Conservation (phyloP, 176 grass and related monocot species). For the Otatea glauca region DNA sequence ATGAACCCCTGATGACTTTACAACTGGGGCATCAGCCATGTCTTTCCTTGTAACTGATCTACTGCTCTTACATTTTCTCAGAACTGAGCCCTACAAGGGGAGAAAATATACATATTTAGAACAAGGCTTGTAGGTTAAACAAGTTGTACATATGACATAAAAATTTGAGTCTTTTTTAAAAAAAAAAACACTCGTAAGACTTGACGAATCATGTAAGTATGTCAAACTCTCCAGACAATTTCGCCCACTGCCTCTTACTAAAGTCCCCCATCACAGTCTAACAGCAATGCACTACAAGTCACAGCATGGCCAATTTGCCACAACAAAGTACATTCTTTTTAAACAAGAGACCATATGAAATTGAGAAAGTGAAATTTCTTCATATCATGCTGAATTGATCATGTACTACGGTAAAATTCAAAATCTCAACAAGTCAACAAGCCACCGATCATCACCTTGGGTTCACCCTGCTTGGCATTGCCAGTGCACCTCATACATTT, state of each 20-base stretch:
- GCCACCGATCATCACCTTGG: constrained; percentile 37
- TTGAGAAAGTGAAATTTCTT: neutral
- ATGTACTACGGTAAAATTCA: neutral
- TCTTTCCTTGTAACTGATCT: constrained; percentile 14
- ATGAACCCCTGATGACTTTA: constrained; percentile 2
- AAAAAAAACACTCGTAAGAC: neutral
- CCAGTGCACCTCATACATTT: constrained; percentile 27
- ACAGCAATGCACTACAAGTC: neutral
- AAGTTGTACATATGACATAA: neutral
- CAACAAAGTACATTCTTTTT: neutral
- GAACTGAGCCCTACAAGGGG: constrained; percentile 18
- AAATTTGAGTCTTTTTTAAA: neutral
- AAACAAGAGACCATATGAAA: constrained; percentile 23
- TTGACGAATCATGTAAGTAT: neutral
- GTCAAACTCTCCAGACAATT: neutral
- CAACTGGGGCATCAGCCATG: neutral
- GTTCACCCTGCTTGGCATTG: neutral
- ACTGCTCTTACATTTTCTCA: neutral
- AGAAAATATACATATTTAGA: constrained; percentile 3
- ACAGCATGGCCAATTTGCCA: neutral
- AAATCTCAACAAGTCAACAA: constrained; percentile 16
- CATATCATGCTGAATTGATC: constrained; percentile 2
- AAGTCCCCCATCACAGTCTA: neutral
- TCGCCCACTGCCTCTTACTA: neutral
- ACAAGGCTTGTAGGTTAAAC: neutral